These are phyloP conservation scores for Capsella rubella DNA, from an alignment of 441 rosid species.

Conservation along the genomic window DNA sequence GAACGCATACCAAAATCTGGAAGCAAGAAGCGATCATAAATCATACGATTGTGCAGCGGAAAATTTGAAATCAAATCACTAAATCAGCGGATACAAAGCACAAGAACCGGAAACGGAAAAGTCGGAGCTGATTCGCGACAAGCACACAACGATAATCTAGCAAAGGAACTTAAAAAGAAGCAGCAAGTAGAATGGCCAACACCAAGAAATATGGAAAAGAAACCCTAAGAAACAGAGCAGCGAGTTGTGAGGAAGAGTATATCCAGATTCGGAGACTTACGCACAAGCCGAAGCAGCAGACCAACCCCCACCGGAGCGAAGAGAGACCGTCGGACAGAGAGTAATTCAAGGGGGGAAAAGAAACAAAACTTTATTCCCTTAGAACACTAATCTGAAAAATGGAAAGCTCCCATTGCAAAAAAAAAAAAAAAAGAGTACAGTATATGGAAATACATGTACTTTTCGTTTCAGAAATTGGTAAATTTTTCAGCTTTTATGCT, in stretches of 20 bases:
- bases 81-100: slow-evolving; percentile 1
- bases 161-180: not conserved
- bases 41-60: not conserved
- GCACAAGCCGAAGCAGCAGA: not conserved
- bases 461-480: too few relatives aligned
- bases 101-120: slow-evolving; percentile 4
- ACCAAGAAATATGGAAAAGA: not conserved
- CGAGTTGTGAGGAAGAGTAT: not conserved
- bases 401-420: too few relatives aligned
- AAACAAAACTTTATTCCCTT: too few relatives aligned
- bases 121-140: not conserved
- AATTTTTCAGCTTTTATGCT: too few relatives aligned
- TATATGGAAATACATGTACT: too few relatives aligned
- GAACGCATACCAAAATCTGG: too few relatives aligned
- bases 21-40: not conserved
- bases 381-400: too few relatives aligned
- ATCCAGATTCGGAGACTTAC: slow-evolving; percentile 24
- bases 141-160: not conserved
- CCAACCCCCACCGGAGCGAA: too few relatives aligned
- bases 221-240: slow-evolving; percentile 5
- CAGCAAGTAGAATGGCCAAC: not conserved
- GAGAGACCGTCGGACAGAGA: too few relatives aligned
- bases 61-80: not conserved
- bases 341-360: too few relatives aligned
- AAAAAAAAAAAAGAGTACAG: too few relatives aligned